A percentile compares a stretch with the other conserved stretches of the same genome.
These are phyloP conservation scores for Juglanconis sp. DNA, from an alignment of 2,329 filamentous ascomycete species.

Conservation along the genomic window DNA sequence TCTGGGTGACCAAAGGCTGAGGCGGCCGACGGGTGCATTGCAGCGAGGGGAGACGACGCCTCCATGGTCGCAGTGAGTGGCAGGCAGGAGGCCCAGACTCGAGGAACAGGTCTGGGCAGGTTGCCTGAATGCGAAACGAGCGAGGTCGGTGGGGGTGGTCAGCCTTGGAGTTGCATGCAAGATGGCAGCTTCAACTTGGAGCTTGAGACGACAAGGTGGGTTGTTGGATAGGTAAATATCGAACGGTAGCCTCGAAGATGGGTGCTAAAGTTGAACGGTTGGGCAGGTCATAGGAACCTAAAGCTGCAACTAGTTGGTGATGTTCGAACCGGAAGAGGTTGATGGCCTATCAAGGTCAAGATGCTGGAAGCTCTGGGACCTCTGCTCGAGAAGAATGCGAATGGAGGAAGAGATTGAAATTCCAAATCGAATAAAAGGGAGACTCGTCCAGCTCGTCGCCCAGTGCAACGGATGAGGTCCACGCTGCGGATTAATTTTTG, in stretches of 20 bases:
- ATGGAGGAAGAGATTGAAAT: neutral
- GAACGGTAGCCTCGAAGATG: slow-evolving; percentile 26
- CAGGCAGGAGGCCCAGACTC: slow-evolving; percentile 8
- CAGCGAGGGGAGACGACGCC: slow-evolving; percentile 88
- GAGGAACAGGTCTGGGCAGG: neutral
- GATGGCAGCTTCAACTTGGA: neutral
- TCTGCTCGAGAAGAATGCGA: slow-evolving; percentile 1
- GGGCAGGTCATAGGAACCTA: slow-evolving; percentile 28
- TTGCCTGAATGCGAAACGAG: slow-evolving; percentile 4
- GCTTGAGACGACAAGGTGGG: slow-evolving; percentile 3
- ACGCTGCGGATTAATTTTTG: slow-evolving; percentile 17
- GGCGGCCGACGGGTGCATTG: slow-evolving; percentile 76
- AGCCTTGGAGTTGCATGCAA: slow-evolving; percentile 5
- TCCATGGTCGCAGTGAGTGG: slow-evolving; percentile 61
- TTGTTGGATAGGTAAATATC: slow-evolving; percentile 12
- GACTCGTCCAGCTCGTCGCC: slow-evolving; percentile 15
- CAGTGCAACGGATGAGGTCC: slow-evolving; percentile 19
- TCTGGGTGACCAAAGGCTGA: slow-evolving; percentile 59
- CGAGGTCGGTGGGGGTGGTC: neutral
- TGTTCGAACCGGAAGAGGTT: slow-evolving; percentile 13
- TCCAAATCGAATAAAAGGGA: slow-evolving; percentile 15
- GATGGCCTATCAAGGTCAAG: slow-evolving; percentile 1
- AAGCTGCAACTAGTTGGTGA: slow-evolving; percentile 29
- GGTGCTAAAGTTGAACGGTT: slow-evolving; percentile 19
- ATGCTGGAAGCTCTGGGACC: slow-evolving; percentile 4